Evolutionary conservation across 495 filamentous ascomycete species (phyloP), one percentile per base, ranked within the genome.

Genomic region (Hypoxylon fuscum): DNA sequence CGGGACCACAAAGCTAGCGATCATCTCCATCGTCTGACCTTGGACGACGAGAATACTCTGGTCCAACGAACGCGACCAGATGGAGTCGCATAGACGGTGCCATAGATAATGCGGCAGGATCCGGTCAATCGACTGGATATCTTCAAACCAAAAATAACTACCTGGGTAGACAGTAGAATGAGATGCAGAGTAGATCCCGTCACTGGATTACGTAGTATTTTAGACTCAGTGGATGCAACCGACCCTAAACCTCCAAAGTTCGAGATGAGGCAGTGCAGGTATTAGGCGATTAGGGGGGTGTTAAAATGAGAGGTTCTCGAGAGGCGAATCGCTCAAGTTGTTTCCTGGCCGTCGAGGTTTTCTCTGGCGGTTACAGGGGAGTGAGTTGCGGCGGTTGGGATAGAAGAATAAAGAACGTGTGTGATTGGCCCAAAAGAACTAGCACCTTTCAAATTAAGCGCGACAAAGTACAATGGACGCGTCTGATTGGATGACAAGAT

Each of bases 271-370:
- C 68, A 53, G 44, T 47, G 48, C 40, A 34, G 54, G 63, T 60
- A 14, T 49, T 51, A 32, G 44, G 22, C 43, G 56, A 52, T 31
- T 21, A 32, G 15, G 53, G 25, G 31, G 50, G 50, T 8, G 29
- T 22, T 25, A 22, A 55, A 70, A 72, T 32, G 69, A 72, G 69
- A 72, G 69, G 69, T 43, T 64, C 49, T 62, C 21, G 37, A 25
- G 53, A 64, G 45, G 69, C 69, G 69, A 72, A 60, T 62, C 69
- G 69, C 69, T 52, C 52, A 38, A 64, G 12, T 46, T 15, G 35
- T 38, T 14, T 32, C 40, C 31, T 57, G 15, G 25, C 47, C 11
- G 17, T 40, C 38, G 45, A n/a, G n/a, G 53, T 58, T 41, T 42
- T 64, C 17, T 18, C 18, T 55, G 49, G 66, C 63, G 66, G 66